A percentile compares a stretch with the other conserved stretches of the same genome.
Evolutionary conservation across 257 asterid species (phyloP).

Genomic region (Paulownia fortunei): DNA sequence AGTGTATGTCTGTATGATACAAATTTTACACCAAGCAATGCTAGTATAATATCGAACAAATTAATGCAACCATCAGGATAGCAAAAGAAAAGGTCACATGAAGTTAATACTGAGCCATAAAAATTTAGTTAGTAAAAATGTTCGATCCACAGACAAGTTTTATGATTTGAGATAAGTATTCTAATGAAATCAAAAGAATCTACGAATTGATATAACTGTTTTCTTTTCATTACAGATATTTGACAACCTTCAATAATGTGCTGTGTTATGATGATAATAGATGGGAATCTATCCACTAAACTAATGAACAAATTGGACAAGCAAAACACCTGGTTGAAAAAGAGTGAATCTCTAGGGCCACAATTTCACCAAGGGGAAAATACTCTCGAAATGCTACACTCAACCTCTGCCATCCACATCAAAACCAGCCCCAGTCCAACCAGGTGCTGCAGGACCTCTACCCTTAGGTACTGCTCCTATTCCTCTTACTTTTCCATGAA

Average conservation of each 20-base stretch:
- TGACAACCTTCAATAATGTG: not conserved
- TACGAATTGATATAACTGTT: not conserved
- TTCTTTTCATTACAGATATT: not conserved
- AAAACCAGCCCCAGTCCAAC: constrained; percentile 96
- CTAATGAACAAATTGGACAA: constrained; percentile 15
- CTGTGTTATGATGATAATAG: not conserved
- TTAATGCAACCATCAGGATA: not conserved
- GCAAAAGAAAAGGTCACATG: not conserved
- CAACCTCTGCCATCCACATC: constrained; percentile 80
- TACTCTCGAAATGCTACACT: constrained; percentile 31
- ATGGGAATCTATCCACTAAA: constrained; percentile 1
- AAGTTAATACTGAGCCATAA: not conserved
- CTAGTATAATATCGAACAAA: not conserved
- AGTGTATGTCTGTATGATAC: not conserved
- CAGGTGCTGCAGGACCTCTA: constrained; percentile 65
- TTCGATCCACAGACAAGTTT: not conserved
- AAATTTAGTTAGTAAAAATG: not conserved
- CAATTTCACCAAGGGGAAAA: constrained; percentile 27
- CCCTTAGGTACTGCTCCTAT: constrained; percentile 79
- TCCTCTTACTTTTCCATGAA: constrained; percentile 70
- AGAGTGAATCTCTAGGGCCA: constrained; percentile 10
- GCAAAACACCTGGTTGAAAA: not conserved
- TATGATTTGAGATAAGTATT: not conserved
- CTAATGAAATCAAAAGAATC: not conserved
- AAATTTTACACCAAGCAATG: not conserved